Evolutionary conservation across 495 filamentous ascomycete genomes (phyloP).

Genomic region (Neurospora sp.): DNA sequence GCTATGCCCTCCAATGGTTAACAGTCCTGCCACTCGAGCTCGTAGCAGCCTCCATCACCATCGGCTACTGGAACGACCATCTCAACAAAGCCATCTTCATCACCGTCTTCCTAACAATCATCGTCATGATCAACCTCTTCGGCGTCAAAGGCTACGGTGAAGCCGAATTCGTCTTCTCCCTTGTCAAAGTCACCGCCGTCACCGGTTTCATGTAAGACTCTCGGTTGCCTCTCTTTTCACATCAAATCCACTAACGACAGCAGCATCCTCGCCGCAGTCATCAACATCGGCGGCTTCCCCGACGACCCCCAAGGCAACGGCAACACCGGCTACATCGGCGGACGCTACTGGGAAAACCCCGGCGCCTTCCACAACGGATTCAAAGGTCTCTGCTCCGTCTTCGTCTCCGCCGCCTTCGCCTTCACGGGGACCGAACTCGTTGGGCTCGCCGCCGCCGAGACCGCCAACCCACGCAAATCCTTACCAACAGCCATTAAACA

Average conservation of each 20-base stretch:
- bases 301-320: constrained; percentile 22
- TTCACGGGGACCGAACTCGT: constrained; percentile 93
- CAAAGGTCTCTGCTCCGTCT: constrained; percentile 87
- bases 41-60: constrained; percentile 79
- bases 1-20: constrained; percentile 88
- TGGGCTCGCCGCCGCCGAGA: constrained; percentile 81
- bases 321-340: constrained; percentile 62
- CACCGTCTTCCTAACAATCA: constrained; percentile 65
- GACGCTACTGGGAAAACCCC: constrained; percentile 69
- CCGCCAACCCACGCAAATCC: constrained; percentile 75
- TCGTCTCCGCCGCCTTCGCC: constrained; percentile 87
- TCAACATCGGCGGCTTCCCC: constrained; percentile 72
- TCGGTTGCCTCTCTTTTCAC: background rate
- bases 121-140: constrained; percentile 74
- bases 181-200: constrained; percentile 78
- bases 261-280: constrained; percentile 66
- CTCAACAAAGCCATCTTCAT: constrained; percentile 73
- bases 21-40: constrained; percentile 82
- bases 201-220: constrained; percentile 70
- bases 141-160: constrained; percentile 85
- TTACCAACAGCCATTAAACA: constrained; percentile 83
- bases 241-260: constrained; percentile 7
- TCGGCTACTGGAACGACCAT: constrained; percentile 67
- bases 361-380: constrained; percentile 90
- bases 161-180: constrained; percentile 80